These are phyloP conservation scores for Phanerochaete carnosa DNA, from an alignment of 768 basidiomycete species.

Conservation along the genomic window DNA sequence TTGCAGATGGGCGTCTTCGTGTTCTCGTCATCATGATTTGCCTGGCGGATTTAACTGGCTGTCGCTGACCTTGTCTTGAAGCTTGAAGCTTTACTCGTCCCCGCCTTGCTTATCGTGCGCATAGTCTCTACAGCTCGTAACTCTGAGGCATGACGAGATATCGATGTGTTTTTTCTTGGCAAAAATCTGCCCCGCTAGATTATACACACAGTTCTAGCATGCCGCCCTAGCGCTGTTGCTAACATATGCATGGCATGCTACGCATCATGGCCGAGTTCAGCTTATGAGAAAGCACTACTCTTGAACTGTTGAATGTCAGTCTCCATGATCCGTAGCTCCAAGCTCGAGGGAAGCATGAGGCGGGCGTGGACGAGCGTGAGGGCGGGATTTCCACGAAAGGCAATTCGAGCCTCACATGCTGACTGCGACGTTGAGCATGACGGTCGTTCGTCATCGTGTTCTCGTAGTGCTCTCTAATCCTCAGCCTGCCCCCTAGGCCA, in stretches of 20 bases:
- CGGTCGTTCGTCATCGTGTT: neutral
- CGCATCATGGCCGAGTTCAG: no score
- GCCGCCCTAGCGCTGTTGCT: no score
- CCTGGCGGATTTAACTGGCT: neutral
- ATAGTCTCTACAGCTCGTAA: no score
- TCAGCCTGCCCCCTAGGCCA: neutral
- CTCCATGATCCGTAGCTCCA: neutral
- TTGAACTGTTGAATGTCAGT: no score
- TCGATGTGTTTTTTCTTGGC: no score
- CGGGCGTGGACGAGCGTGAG: conserved; percentile 14
- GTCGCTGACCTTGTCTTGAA: neutral
- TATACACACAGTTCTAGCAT: no score
- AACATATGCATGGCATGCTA: no score
- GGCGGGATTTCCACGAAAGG: conserved; percentile 9
- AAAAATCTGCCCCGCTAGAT: no score
- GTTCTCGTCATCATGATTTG: conserved; percentile 2
- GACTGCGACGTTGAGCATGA: neutral
- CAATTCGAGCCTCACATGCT: neutral
- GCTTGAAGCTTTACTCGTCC: neutral
- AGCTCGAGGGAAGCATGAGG: neutral
- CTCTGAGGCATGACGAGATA: no score
- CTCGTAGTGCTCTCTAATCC: neutral
- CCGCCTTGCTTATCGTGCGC: no score
- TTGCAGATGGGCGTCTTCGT: neutral
- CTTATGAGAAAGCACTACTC: no score